Evolutionary conservation across 345 rosid genomes (phyloP), one percentile per base, ranked within the genome.

Genomic region (Camelina sativa): DNA sequence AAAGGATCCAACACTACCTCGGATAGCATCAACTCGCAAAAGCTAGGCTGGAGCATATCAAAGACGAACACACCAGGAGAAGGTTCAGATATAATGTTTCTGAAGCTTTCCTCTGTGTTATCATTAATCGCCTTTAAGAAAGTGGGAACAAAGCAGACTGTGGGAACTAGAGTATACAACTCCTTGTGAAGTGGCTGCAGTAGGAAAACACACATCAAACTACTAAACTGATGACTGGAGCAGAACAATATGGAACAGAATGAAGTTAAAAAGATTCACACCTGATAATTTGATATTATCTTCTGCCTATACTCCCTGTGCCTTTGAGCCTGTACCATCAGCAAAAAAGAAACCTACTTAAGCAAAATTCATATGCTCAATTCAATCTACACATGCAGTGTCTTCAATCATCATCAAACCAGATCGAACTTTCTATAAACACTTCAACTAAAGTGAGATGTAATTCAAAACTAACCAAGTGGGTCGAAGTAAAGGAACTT

Each of bases 231-330:
- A 71, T 62, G 62, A 70, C 8, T 53, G 30, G 4, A 32, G 10
- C 64, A 62, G 37, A 4, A 0, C 28, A 2, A 78, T 41, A 72
- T 15, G 6, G 2, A 53, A 66, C 52, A 67, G 13, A 67, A 16
- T 25, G 1, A 69, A 63, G 20, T n/a, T 59, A 60, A 58, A 58
- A 41, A 10, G 19, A 44, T 32, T 69, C 69, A 56, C 77, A 89
- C 99, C 99, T 83, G 86, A 86, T 92, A 92, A 71, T 82, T 85
- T 37, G 85, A 71, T 62, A 79, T 80, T 50, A 95, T 92, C 88
- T 79, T 88, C 78, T 81, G 89, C 81, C 96, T 85, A 81, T 95
- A 90, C 43, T 89, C 96, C 57, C 82, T 86, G 47, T 92, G 99
- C 80, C 79, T 90, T 67, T 84, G 96, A 48, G 69, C 85, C 99